Base-by-base conservation (phyloP, 2,329 filamentous ascomycete genomes). In the Fusarium brevicatenulatum region DNA sequence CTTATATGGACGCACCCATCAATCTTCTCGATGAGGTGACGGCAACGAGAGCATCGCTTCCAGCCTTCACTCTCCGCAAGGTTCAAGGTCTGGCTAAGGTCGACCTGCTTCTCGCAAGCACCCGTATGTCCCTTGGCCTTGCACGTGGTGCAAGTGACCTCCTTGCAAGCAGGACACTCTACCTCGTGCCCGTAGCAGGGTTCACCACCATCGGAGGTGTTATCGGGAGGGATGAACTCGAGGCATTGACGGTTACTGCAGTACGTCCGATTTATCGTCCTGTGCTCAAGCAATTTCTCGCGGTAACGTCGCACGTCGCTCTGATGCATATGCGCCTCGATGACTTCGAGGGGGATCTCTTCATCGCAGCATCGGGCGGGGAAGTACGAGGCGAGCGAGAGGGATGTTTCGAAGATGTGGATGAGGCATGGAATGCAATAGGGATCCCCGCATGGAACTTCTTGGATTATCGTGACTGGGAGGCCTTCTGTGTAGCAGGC, bases 1-100 rank as follows among this genome's bases (percentile, higher is more conserved):
- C 88, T 86, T 7, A 91, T 90, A 56, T 90, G 87, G 56, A 86
- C 82, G 66, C 89, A 90, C 2, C 89, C 89, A 1, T 40, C 16
- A 0, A 71, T 42, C 0, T 87, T 77, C 76, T 89, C 86, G 1
- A 91, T 82, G 12, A 90, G 39, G 0, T 79, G 69, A 0, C 68
- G 68, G 70, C 89, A 91, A 0, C 66, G 52, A 4, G 72, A 76
- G 63, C 88, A 91, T 4, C 83, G 80, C 73, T 86, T 83, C 88
- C 88, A 91, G 0, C 83, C 81, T 7, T 86, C 74, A 1, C 78
- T 65, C 0, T 68, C 60, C 1, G 85, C 87, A 0, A 85, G 54
- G 0, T 76, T 52, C 2, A 89, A 66, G 1, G 89, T 53, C 28
- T 82, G 70, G 49, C 85, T 78, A 0, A 85, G 66, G 0, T 72